A percentile compares a stretch with the other conserved stretches of the same genome.
Conservation (phyloP, 2,329 filamentous ascomycete genomes). For the Rugonectria rugulosa region DNA sequence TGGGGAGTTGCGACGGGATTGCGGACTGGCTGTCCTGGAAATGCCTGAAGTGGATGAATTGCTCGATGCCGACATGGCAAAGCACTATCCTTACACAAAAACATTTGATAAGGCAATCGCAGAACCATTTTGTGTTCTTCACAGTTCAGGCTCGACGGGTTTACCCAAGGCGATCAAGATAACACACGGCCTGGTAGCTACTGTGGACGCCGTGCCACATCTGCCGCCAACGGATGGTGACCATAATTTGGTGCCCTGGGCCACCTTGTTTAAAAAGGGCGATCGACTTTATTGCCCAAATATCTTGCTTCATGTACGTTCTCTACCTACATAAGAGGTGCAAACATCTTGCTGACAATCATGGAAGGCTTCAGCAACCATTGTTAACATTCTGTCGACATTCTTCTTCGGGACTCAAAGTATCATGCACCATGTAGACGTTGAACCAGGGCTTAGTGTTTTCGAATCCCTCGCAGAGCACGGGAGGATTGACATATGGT, state of each 20-base stretch:
- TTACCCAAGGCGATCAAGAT: slow-evolving; percentile 50
- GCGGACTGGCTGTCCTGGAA: slow-evolving; percentile 38
- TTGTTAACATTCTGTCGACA: slow-evolving; percentile 51
- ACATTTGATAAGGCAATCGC: slow-evolving; percentile 42
- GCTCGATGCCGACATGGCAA: slow-evolving; percentile 23
- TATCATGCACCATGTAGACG: slow-evolving; percentile 47
- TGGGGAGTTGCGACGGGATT: slow-evolving; percentile 33
- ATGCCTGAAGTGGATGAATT: slow-evolving; percentile 42
- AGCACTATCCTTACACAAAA: slow-evolving; percentile 41
- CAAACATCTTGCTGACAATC: too few relatives aligned
- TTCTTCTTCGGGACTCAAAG: slow-evolving; percentile 45
- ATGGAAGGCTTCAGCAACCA: slow-evolving; percentile 50
- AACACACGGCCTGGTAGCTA: slow-evolving; percentile 43
- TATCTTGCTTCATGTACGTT: slow-evolving; percentile 46
- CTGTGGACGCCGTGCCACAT: slow-evolving; percentile 47
- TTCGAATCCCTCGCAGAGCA: slow-evolving; percentile 44
- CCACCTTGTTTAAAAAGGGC: slow-evolving; percentile 37
- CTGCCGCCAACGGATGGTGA: slow-evolving; percentile 44
- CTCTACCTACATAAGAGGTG: too few relatives aligned
- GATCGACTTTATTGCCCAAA: slow-evolving; percentile 47
- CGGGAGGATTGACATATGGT: slow-evolving; percentile 48
- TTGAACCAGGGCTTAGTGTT: too few relatives aligned
- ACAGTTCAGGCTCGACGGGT: slow-evolving; percentile 54
- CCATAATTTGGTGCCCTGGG: slow-evolving; percentile 39
- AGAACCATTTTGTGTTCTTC: slow-evolving; percentile 48